A percentile compares a stretch with the other conserved stretches of the same genome.
These are phyloP conservation scores for Pichia deserticola DNA, from an alignment of 805 yeast genomes.

Conservation along the genomic window DNA sequence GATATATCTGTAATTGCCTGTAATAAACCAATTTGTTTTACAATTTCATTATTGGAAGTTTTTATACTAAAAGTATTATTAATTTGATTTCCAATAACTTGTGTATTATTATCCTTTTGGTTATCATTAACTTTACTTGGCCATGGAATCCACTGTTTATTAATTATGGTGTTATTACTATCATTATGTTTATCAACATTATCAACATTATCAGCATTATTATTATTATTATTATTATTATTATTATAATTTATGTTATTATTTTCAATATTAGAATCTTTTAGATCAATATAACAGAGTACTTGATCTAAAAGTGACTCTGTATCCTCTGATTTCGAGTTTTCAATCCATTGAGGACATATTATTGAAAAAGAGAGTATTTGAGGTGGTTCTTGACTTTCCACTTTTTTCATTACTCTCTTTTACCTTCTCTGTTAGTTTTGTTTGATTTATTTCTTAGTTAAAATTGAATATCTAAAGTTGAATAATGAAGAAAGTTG, in stretches of 20 bases:
- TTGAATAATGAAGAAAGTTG: too few species aligned
- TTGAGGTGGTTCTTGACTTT: not conserved
- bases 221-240: not conserved
- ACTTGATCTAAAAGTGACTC: conserved; percentile 19
- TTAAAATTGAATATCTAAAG: too few species aligned
- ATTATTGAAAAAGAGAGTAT: conserved; percentile 19
- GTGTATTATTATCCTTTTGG: not conserved
- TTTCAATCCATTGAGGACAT: conserved; percentile 14
- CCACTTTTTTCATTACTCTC: not conserved
- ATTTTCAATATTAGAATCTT: not conserved
- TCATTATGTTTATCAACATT: not conserved
- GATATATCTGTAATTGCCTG: conserved; percentile 25
- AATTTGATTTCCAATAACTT: too few species aligned
- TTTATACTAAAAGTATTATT: not conserved
- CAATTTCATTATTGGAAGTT: conserved; percentile 3
- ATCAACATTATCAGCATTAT: not conserved
- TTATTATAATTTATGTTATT: too few species aligned
- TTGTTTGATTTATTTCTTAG: too few species aligned
- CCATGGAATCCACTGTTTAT: not conserved
- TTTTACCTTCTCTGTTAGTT: not conserved
- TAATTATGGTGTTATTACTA: not conserved
- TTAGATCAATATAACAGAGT: conserved; percentile 19
- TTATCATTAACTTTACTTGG: not conserved
- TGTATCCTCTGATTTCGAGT: conserved; percentile 16
- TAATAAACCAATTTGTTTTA: conserved; percentile 18